phyloP scores from a whole-genome alignment of 129 eudicot species.

The Calendula officinalis region DNA sequence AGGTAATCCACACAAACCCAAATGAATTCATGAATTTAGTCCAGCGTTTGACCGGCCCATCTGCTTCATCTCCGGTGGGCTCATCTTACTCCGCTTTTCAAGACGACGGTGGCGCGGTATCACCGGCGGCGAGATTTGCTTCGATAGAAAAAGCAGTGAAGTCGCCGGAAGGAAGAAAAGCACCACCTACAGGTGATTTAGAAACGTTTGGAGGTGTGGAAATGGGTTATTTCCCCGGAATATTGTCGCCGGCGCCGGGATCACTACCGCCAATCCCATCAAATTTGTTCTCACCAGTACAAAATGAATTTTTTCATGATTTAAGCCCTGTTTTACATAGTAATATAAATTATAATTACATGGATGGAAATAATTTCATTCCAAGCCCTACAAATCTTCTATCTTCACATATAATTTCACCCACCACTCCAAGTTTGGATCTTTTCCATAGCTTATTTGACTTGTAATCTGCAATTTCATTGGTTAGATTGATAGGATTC shows the following conservation, averaged over 20 bases:
- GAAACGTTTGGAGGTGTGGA: conserved; percentile 43
- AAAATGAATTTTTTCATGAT: conserved; percentile 59
- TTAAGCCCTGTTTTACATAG: conserved; percentile 58
- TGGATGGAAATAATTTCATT: conserved; percentile 42
- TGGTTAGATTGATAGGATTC: conserved; percentile 21
- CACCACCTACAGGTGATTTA: conserved; percentile 18
- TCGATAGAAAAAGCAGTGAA: conserved; percentile 55
- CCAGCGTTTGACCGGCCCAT: conserved; percentile 84
- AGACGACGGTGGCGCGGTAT: conserved; percentile 50
- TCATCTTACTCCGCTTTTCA: conserved; percentile 27
- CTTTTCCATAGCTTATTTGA: conserved; percentile 60
- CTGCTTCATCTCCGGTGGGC: conserved; percentile 37
- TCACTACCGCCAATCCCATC: conserved; percentile 67
- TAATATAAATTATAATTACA: conserved; percentile 27
- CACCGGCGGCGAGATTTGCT: conserved; percentile 85
- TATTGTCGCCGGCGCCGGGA: conserved; percentile 79
- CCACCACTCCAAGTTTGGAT: conserved; percentile 62
- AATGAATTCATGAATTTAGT: conserved; percentile 82
- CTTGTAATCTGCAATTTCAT: conserved; percentile 32
- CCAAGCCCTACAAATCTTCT: conserved; percentile 71
- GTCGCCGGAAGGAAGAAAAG: conserved; percentile 48
- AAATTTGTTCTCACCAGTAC: conserved; percentile 54
- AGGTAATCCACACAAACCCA: conserved; percentile 80
- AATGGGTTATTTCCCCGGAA: conserved; percentile 55
- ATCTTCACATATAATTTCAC: conserved; percentile 51